phyloP scores from a whole-genome alignment of 2,329 filamentous ascomycete genomes.

The Claviceps maximensis region DNA sequence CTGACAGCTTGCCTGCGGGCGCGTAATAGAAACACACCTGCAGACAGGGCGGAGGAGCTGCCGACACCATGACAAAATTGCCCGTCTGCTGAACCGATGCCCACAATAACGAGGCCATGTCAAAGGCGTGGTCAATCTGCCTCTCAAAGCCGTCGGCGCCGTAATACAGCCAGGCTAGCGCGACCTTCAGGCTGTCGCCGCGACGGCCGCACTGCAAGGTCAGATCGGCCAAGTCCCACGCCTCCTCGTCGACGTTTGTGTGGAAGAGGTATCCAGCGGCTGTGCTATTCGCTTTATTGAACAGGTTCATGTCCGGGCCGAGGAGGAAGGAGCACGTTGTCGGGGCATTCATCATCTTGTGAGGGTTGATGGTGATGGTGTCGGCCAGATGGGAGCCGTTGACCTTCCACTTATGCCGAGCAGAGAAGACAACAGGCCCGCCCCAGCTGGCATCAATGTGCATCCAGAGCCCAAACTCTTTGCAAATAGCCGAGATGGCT shows the following conservation, averaged over 20 bases:
- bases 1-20: slow-evolving; percentile 34
- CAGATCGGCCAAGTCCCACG: slow-evolving; percentile 84
- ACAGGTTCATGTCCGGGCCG: slow-evolving; percentile 58
- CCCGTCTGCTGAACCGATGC: slow-evolving; percentile 36
- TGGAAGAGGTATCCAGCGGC: slow-evolving; percentile 81
- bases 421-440: slow-evolving; percentile 66
- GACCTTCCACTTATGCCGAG: slow-evolving; percentile 50
- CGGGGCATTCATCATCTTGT: slow-evolving; percentile 93
- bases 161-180: slow-evolving; percentile 81
- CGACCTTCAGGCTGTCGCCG: slow-evolving; percentile 77
- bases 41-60: slow-evolving; percentile 70
- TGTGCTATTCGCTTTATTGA: slow-evolving; percentile 75
- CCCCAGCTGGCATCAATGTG: slow-evolving; percentile 93
- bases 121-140: slow-evolving; percentile 62
- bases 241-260: slow-evolving; percentile 38
- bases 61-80: slow-evolving; percentile 59
- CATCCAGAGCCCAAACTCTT: slow-evolving; percentile 66
- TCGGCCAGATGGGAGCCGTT: slow-evolving; percentile 61
- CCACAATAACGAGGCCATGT: slow-evolving; percentile 56
- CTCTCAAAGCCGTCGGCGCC: slow-evolving; percentile 58
- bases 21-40: slow-evolving; percentile 93
- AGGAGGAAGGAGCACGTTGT: slow-evolving; percentile 86
- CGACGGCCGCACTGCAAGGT: slow-evolving; percentile 87
- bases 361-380: slow-evolving; percentile 78
- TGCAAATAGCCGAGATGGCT: slow-evolving; percentile 57